These are phyloP conservation scores for Candida verbasci DNA, from an alignment of 805 yeast species.

Conservation along the genomic window DNA sequence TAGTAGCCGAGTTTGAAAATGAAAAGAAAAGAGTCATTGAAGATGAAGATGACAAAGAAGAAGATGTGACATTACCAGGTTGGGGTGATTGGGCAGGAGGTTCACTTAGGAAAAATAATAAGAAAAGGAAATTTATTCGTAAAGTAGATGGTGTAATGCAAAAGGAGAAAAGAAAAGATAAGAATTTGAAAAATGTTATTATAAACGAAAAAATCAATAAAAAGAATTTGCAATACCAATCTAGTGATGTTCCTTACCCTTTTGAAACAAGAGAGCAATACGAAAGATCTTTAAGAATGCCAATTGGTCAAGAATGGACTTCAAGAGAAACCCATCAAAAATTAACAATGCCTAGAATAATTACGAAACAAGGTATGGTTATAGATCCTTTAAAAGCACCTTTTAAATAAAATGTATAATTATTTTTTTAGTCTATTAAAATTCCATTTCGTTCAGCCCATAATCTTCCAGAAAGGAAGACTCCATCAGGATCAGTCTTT, in stretches of 20 bases:
- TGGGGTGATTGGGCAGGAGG: constrained; percentile 97
- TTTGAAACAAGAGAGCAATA: constrained; percentile 91
- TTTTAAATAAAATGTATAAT: constrained; percentile 41
- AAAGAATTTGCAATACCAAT: constrained; percentile 79
- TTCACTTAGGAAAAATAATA: constrained; percentile 35
- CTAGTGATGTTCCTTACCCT: constrained; percentile 91
- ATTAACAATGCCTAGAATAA: constrained; percentile 82
- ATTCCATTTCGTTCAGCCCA: constrained; percentile 87
- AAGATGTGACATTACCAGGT: constrained; percentile 86
- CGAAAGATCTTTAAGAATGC: constrained; percentile 89
- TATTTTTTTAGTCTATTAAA: constrained; percentile 16
- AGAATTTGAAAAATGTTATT: constrained; percentile 72
- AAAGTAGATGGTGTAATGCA: constrained; percentile 74
- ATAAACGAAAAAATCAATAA: constrained; percentile 85
- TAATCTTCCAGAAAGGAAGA: constrained; percentile 68
- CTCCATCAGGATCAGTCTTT: constrained; percentile 74
- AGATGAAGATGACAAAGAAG: constrained; percentile 84
- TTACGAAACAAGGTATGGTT: constrained; percentile 82
- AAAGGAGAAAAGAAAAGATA: constrained; percentile 72
- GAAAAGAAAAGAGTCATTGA: constrained; percentile 66
- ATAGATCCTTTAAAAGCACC: constrained; percentile 90
- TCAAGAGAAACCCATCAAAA: constrained; percentile 82
- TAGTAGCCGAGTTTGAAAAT: constrained; percentile 69
- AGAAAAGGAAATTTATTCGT: constrained; percentile 61
- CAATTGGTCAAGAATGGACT: constrained; percentile 97